Percentiles rank a stretch among this genome's conserved stretches.
Conservation (phyloP, 192 early-diverging fungal genomes). For the Phlyctochytrium arcticum region DNA sequence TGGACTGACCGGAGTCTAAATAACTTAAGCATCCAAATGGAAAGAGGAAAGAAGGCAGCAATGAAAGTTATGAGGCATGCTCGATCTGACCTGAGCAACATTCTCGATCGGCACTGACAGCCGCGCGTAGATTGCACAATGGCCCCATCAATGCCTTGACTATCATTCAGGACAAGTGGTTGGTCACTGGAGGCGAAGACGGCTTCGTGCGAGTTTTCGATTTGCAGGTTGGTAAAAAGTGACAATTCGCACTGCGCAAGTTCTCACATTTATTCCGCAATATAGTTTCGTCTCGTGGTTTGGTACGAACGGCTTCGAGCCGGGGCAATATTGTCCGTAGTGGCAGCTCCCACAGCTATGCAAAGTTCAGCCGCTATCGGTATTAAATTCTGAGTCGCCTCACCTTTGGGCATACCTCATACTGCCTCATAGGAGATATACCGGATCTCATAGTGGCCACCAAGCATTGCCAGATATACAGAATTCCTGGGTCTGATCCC, state of each 20-base stretch:
- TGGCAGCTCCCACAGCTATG: too few relatives aligned
- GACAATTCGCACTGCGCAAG: background rate
- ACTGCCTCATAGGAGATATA: too few relatives aligned
- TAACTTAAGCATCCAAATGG: conserved; percentile 44
- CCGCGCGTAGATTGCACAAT: conserved; percentile 38
- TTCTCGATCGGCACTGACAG: background rate
- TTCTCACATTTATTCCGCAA: background rate
- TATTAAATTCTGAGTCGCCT: too few relatives aligned
- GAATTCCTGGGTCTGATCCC: too few relatives aligned
- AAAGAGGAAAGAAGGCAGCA: conserved; percentile 44
- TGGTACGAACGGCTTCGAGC: conserved; percentile 46
- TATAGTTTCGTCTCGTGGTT: conserved; percentile 41
- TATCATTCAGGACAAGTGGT: conserved; percentile 34
- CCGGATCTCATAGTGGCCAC: conserved; percentile 47
- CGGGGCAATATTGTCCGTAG: too few relatives aligned
- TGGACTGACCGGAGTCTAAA: conserved; percentile 45
- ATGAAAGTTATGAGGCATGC: conserved; percentile 48
- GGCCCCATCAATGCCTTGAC: conserved; percentile 37
- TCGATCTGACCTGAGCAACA: background rate
- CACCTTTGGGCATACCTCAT: too few relatives aligned
- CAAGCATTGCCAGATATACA: conserved; percentile 27
- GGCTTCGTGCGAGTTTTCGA: conserved; percentile 54
- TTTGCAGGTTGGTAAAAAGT: conserved; percentile 34
- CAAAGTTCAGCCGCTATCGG: too few relatives aligned
- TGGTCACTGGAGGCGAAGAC: conserved; percentile 54